These are phyloP conservation scores for Pyrrhoderma noxium DNA, from an alignment of 1,284 basidiomycete genomes.

Conservation along the genomic window DNA sequence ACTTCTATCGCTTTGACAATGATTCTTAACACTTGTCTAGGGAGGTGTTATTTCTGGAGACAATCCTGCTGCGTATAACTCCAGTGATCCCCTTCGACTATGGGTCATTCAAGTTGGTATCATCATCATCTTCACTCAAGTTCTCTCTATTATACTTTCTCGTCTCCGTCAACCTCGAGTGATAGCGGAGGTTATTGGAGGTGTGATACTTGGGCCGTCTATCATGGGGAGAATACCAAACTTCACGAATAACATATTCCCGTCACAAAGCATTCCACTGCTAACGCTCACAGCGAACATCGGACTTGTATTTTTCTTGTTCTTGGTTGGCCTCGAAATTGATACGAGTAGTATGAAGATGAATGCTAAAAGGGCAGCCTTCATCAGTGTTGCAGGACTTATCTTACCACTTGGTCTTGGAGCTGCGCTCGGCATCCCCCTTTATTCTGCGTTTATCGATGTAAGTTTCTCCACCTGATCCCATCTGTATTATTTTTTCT, in stretches of 20 bases:
- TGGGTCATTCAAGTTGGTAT: conserved; percentile 80
- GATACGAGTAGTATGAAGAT: conserved; percentile 59
- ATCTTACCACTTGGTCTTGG: conserved; percentile 64
- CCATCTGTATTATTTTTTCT: background rate
- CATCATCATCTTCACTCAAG: conserved; percentile 70
- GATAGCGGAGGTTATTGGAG: conserved; percentile 84
- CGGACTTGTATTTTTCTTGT: conserved; percentile 86
- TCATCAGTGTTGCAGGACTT: conserved; percentile 49
- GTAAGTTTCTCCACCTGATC: conserved; percentile 8
- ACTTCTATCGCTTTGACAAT: background rate
- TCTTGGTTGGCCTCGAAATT: conserved; percentile 84
- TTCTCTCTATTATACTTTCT: conserved; percentile 54
- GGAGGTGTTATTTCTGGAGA: conserved; percentile 58
- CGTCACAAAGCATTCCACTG: conserved; percentile 57
- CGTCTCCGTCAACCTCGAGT: conserved; percentile 79
- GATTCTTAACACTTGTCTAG: conserved; percentile 27
- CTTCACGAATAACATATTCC: conserved; percentile 73
- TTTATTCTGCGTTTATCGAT: conserved; percentile 57
- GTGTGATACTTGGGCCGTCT: conserved; percentile 72
- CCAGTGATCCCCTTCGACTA: conserved; percentile 63
- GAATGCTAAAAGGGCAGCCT: conserved; percentile 35
- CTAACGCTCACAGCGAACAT: conserved; percentile 82
- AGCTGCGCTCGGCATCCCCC: conserved; percentile 52
- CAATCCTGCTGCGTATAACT: conserved; percentile 57
- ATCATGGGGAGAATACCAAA: conserved; percentile 70